Conservation (phyloP, 257 asterid genomes). For the Voacanga thouarsii region DNA sequence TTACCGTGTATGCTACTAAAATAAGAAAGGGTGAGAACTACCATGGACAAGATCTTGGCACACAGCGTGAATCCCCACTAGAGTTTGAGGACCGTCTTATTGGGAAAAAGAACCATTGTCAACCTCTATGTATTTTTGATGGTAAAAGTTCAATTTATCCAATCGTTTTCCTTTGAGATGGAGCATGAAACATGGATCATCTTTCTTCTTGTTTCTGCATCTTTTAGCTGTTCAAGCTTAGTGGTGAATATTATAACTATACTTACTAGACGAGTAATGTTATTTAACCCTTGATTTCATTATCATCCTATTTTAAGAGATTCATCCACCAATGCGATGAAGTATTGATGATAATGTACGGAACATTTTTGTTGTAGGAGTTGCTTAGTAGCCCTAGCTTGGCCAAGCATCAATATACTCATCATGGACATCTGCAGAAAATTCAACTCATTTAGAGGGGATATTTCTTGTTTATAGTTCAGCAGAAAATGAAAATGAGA, state of each 20-base stretch:
- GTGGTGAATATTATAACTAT: not conserved
- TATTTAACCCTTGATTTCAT: too few relatives aligned
- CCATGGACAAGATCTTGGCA: not conserved
- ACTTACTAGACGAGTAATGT: not conserved
- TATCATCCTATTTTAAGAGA: not conserved
- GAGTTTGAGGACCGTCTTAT: not conserved
- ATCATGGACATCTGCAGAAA: not conserved
- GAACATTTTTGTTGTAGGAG: too few relatives aligned
- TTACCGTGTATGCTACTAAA: not conserved
- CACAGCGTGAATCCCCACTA: not conserved
- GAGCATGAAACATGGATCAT: not conserved
- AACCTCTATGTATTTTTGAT: not conserved
- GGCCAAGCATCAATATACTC: not conserved
- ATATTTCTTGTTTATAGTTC: not conserved
- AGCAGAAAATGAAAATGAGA: not conserved
- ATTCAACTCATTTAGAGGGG: not conserved
- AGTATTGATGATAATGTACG: too few relatives aligned
- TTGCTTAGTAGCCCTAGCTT: not conserved
- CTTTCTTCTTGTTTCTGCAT: not conserved
- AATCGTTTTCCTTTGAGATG: not conserved
- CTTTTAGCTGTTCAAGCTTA: not conserved
- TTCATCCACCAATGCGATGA: too few relatives aligned
- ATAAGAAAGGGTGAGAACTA: not conserved
- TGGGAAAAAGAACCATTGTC: too few relatives aligned
- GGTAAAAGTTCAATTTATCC: not conserved